A percentile compares a stretch with the other conserved stretches of the same genome.
Evolutionary conservation across 1,284 basidiomycete genomes (phyloP).

Genomic region (Pascua guehoae): DNA sequence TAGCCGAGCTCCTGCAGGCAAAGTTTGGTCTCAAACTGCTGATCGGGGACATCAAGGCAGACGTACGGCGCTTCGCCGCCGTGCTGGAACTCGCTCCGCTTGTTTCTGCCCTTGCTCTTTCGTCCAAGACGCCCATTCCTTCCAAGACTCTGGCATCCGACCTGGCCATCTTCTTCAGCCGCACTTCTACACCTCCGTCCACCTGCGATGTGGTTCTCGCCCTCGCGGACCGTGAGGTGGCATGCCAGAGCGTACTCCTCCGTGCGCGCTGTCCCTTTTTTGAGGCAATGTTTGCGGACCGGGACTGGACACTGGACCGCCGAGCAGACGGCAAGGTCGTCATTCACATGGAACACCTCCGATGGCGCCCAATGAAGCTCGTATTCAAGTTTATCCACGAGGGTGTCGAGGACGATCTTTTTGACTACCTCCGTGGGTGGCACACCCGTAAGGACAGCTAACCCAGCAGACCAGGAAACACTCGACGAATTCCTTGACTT

Average conservation of each 20-base stretch:
- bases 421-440: conserved; percentile 64
- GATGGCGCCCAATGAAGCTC: conserved; percentile 70
- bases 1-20: conserved; percentile 56
- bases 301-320: conserved; percentile 71
- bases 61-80: conserved; percentile 59
- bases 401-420: conserved; percentile 69
- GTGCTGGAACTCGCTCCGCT: conserved; percentile 53
- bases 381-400: conserved; percentile 77
- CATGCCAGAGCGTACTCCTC: conserved; percentile 70
- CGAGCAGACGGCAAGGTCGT: conserved; percentile 57
- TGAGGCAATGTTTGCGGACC: conserved; percentile 75
- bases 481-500: conserved; percentile 80
- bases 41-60: conserved; percentile 58
- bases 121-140: conserved; percentile 37
- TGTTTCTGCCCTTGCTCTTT: conserved; percentile 34
- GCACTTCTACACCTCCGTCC: conserved; percentile 33
- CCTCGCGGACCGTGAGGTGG: conserved; percentile 66
- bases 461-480: conserved; percentile 59
- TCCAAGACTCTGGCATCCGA: conserved; percentile 37
- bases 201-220: conserved; percentile 67
- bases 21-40: conserved; percentile 53
- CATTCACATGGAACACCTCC: conserved; percentile 70
- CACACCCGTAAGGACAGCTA: neutral
- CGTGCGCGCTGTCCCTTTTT: conserved; percentile 83
- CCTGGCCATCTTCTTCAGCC: conserved; percentile 46